A percentile compares a stretch with the other conserved stretches of the same genome.
phyloP scores from a whole-genome alignment of 2,329 filamentous ascomycete genomes.

The Parafenestella ontariensis region DNA sequence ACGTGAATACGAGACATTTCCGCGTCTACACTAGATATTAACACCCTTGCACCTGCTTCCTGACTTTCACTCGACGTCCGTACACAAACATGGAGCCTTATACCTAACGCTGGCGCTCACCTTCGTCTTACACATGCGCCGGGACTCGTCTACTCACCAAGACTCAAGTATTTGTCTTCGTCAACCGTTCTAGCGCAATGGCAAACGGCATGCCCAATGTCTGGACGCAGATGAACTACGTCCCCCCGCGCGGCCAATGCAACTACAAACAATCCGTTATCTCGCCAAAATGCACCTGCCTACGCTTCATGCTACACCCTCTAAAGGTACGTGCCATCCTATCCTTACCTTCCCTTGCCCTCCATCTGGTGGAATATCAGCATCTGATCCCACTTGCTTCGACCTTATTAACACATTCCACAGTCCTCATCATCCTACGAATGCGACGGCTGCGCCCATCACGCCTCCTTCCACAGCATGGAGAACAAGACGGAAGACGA shows the following conservation, averaged over 20 bases:
- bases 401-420: background rate
- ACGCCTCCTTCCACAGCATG: conserved; percentile 62
- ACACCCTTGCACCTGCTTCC: background rate
- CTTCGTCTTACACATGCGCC: background rate
- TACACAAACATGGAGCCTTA: background rate
- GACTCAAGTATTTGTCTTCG: background rate
- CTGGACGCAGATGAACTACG: conserved; percentile 60
- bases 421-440: conserved; percentile 59
- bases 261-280: conserved; percentile 58
- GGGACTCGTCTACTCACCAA: background rate
- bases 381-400: background rate
- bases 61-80: background rate
- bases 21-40: conserved; percentile 15
- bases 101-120: background rate
- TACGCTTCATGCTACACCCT: conserved; percentile 65
- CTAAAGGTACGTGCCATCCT: conserved; percentile 53
- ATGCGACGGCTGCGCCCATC: conserved; percentile 63
- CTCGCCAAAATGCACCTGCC: conserved; percentile 57
- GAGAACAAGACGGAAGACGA: conserved; percentile 60
- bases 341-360: background rate
- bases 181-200: conserved; percentile 9
- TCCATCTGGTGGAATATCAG: no score
- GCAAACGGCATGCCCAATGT: conserved; percentile 48
- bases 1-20: conserved; percentile 32
- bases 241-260: conserved; percentile 59